phyloP scores from a whole-genome alignment of 352 stramenopile genomes.

The Globisporangium megalacanthum region DNA sequence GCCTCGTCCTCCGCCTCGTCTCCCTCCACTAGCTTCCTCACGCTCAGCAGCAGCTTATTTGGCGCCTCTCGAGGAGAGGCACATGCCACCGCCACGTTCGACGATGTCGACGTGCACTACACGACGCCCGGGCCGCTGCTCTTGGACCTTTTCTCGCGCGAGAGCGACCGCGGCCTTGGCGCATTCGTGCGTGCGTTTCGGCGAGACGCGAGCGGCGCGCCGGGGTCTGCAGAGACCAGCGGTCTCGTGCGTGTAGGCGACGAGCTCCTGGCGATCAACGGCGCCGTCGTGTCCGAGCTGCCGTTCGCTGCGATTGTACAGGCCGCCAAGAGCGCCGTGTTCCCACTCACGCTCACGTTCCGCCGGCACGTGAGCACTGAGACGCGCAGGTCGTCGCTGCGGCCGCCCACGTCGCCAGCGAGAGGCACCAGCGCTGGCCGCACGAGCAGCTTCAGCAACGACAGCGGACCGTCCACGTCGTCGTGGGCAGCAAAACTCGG shows the following conservation, averaged over 20 bases:
- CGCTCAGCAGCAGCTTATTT: conserved; percentile 23
- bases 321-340: conserved; percentile 47
- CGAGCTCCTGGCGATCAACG: conserved; percentile 68
- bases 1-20: not conserved
- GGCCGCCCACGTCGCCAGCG: conserved; percentile 35
- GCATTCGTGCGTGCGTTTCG: conserved; percentile 74
- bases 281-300: conserved; percentile 44
- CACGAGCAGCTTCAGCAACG: conserved; percentile 7
- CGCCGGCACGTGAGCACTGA: conserved; percentile 23
- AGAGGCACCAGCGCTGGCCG: conserved; percentile 8
- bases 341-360: conserved; percentile 68
- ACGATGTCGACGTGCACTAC: conserved; percentile 56
- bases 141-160: conserved; percentile 71
- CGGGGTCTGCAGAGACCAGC: conserved; percentile 51
- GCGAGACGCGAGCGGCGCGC: conserved; percentile 40
- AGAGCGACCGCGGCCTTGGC: conserved; percentile 38
- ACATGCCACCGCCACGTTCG: conserved; percentile 19
- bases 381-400: conserved; percentile 8
- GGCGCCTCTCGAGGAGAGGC: conserved; percentile 15
- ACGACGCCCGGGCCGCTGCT: conserved; percentile 40
- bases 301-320: conserved; percentile 66
- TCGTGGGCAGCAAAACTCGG: conserved; percentile 47
- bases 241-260: conserved; percentile 55
- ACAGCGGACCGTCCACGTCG: not conserved
- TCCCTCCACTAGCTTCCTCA: conserved; percentile 33